Conservation (phyloP, 2,329 filamentous ascomycete species). For the Echinosphaeria canescens region DNA sequence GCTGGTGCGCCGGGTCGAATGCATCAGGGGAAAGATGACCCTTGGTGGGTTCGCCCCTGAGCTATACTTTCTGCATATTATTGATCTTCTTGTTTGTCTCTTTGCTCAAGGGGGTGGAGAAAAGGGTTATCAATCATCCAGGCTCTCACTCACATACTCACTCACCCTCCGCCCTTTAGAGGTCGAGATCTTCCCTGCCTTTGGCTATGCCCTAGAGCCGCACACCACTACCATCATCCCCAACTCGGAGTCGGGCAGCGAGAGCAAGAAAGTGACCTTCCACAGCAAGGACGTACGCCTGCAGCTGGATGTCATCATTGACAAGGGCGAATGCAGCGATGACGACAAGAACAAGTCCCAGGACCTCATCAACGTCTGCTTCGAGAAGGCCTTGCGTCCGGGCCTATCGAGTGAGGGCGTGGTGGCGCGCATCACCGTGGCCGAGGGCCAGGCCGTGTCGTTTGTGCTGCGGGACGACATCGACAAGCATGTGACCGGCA, state of each 20-base stretch:
- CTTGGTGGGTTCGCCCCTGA: conserved; percentile 27
- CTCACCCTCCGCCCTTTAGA: too few relatives aligned
- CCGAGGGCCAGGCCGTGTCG: conserved; percentile 46
- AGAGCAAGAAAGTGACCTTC: conserved; percentile 42
- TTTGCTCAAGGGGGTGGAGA: too few relatives aligned
- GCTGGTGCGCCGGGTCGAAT: conserved; percentile 51
- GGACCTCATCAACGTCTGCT: conserved; percentile 26
- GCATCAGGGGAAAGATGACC: conserved; percentile 42
- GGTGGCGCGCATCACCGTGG: conserved; percentile 32
- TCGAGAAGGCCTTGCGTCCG: conserved; percentile 26
- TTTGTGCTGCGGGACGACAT: conserved; percentile 45
- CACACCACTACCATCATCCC: conserved; percentile 35
- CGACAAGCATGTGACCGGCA: conserved; percentile 29
- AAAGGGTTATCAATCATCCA: too few relatives aligned
- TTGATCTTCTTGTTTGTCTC: too few relatives aligned
- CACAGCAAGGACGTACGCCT: conserved; percentile 33
- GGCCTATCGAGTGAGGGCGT: conserved; percentile 40
- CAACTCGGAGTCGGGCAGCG: conserved; percentile 10
- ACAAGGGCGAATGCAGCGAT: conserved; percentile 37
- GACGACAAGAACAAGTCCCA: too few relatives aligned
- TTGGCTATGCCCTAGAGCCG: conserved; percentile 42
- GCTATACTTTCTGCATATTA: too few relatives aligned
- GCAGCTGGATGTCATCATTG: conserved; percentile 45
- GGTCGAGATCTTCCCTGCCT: conserved; percentile 51
- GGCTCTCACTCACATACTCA: too few relatives aligned